These are phyloP conservation scores for Botrytis medusae DNA, from an alignment of 2,329 filamentous ascomycete species.

Conservation along the genomic window DNA sequence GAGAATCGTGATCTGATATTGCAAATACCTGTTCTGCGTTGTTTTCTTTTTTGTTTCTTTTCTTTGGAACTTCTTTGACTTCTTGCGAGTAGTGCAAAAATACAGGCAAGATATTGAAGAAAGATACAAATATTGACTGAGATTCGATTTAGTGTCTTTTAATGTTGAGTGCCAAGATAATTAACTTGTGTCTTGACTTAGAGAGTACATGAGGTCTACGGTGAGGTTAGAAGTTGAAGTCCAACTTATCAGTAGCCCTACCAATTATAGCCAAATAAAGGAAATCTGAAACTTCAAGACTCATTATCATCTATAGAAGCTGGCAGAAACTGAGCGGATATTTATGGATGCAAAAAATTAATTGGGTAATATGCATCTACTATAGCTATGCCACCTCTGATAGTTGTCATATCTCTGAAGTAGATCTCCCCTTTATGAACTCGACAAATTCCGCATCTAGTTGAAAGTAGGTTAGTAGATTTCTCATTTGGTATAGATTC, in stretches of 20 bases:
- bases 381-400: neutral
- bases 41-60: neutral
- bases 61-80: neutral
- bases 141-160: neutral
- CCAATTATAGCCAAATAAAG: neutral
- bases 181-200: neutral
- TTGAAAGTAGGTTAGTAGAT: constrained; percentile 6
- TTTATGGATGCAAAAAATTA: neutral
- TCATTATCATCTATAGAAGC: neutral
- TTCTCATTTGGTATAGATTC: neutral
- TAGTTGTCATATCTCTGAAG: constrained; percentile 23
- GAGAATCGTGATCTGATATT: too few relatives aligned
- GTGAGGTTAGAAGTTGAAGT: neutral
- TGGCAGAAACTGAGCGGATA: neutral
- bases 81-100: neutral
- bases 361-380: neutral
- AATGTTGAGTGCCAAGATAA: neutral
- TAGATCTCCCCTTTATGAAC: constrained; percentile 39
- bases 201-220: too few relatives aligned
- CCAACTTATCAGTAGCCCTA: neutral
- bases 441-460: constrained; percentile 41
- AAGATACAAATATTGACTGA: neutral
- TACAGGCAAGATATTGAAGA: neutral
- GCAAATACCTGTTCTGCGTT: neutral
- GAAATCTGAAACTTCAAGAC: neutral